A percentile compares a stretch with the other conserved stretches of the same genome.
Evolutionary conservation across 2,329 filamentous ascomycete species (phyloP).

Genomic region (Phialophora macrospora): DNA sequence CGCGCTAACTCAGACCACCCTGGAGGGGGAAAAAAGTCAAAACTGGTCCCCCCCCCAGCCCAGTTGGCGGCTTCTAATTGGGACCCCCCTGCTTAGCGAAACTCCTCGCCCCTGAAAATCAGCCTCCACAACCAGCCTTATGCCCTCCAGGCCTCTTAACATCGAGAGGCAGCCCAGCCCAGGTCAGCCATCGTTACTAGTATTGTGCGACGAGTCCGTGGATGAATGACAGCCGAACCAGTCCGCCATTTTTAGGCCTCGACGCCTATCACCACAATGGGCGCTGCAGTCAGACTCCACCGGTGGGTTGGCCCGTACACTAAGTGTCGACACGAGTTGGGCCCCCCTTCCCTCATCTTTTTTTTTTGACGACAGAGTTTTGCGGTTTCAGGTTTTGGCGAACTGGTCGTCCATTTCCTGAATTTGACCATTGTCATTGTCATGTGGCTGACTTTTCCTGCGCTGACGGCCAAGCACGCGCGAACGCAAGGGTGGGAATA

Average conservation of each 20-base stretch:
- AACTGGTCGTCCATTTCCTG: too few species aligned
- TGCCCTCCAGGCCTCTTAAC: not conserved
- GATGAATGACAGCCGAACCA: too few species aligned
- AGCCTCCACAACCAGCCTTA: slow-evolving; percentile 16
- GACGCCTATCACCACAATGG: not conserved
- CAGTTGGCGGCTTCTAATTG: not conserved
- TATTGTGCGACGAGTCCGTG: not conserved
- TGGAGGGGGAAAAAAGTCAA: not conserved
- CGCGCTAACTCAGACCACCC: too few species aligned
- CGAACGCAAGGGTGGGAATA: too few species aligned
- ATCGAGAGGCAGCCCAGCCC: not conserved
- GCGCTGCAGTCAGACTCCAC: slow-evolving; percentile 11
- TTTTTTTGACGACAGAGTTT: not conserved
- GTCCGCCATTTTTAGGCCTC: slow-evolving; percentile 1
- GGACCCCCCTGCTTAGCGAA: not conserved
- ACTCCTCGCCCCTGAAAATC: slow-evolving; percentile 9
- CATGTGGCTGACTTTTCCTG: too few species aligned
- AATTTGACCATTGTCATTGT: too few species aligned
- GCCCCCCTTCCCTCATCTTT: not conserved
- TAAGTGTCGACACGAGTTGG: slow-evolving; percentile 6
- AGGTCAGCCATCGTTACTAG: not conserved
- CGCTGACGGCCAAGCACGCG: too few species aligned
- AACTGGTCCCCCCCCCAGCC: not conserved
- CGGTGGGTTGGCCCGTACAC: not conserved
- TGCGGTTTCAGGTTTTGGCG: not conserved